Conservation (phyloP, 2,329 filamentous ascomycete genomes). For the Teratosphaeria nubilosa region DNA sequence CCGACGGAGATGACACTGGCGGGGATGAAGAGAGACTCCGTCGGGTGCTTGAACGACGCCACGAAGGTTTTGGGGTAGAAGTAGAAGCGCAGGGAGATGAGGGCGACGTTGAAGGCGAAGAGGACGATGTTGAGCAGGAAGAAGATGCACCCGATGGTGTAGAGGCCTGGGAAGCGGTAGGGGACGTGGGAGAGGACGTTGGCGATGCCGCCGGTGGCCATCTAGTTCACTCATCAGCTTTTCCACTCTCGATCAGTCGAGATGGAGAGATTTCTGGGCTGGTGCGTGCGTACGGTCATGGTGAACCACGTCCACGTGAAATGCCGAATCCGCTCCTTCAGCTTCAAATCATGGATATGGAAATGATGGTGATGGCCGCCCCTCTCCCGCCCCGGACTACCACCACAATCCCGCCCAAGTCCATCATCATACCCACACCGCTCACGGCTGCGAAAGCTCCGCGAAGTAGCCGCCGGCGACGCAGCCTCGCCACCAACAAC, state of each 20-base stretch:
- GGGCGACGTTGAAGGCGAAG: constrained; percentile 59
- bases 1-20: constrained; percentile 59
- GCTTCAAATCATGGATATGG: constrained; percentile 29
- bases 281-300: constrained; percentile 11
- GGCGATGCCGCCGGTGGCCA: constrained; percentile 43
- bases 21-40: constrained; percentile 68
- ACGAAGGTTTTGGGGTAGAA: constrained; percentile 60
- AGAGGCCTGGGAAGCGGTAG: constrained; percentile 35
- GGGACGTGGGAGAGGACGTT: constrained; percentile 44
- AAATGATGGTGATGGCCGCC: not conserved
- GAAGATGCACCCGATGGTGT: constrained; percentile 38
- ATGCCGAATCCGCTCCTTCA: constrained; percentile 49
- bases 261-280: not conserved
- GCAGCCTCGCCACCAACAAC: too few relatives aligned
- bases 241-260: not conserved
- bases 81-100: constrained; percentile 60
- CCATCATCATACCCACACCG: too few relatives aligned
- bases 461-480: too few relatives aligned
- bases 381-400: not conserved
- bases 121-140: constrained; percentile 44
- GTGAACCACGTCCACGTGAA: constrained; percentile 70
- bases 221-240: constrained; percentile 30
- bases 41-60: constrained; percentile 63
- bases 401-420: not conserved
- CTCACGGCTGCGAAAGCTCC: too few relatives aligned